These are phyloP conservation scores for Candida tibetensis DNA, from an alignment of 805 yeast genomes.

Conservation along the genomic window DNA sequence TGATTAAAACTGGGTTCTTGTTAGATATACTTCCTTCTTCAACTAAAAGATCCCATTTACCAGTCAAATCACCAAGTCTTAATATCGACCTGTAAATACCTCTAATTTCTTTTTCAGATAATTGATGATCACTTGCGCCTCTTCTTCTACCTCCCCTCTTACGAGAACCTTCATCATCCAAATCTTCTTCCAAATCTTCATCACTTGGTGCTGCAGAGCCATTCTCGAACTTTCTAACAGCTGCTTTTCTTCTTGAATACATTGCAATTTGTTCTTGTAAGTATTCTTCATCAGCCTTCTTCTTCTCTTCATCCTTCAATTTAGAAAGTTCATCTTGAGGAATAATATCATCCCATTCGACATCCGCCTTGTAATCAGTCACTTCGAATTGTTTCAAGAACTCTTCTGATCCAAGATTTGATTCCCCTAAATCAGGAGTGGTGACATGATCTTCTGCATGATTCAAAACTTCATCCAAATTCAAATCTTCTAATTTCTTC, in stretches of 20 bases:
- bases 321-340: slow-evolving; percentile 90
- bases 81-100: slow-evolving; percentile 80
- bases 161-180: slow-evolving; percentile 29
- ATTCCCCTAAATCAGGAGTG: slow-evolving; percentile 93
- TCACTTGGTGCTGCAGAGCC: slow-evolving; percentile 17
- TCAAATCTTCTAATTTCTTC: slow-evolving; percentile 90
- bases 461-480: slow-evolving; percentile 90
- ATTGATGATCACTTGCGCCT: slow-evolving; percentile 41
- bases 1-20: slow-evolving; percentile 75
- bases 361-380: slow-evolving; percentile 96
- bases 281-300: slow-evolving; percentile 79
- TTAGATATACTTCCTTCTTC: slow-evolving; percentile 88
- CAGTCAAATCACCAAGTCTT: slow-evolving; percentile 73
- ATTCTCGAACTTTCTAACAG: slow-evolving; percentile 54
- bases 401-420: slow-evolving; percentile 98
- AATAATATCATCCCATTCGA: slow-evolving; percentile 98
- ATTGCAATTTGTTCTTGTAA: slow-evolving; percentile 86
- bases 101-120: slow-evolving; percentile 85
- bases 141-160: slow-evolving; percentile 22
- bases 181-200: slow-evolving; percentile 36
- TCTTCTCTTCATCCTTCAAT: slow-evolving; percentile 88
- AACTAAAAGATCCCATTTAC: slow-evolving; percentile 78
- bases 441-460: slow-evolving; percentile 98
- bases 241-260: slow-evolving; percentile 77
- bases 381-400: slow-evolving; percentile 96